Base-by-base conservation (phyloP, 164 flowering plant species). In the Chimonanthus praecox region DNA sequence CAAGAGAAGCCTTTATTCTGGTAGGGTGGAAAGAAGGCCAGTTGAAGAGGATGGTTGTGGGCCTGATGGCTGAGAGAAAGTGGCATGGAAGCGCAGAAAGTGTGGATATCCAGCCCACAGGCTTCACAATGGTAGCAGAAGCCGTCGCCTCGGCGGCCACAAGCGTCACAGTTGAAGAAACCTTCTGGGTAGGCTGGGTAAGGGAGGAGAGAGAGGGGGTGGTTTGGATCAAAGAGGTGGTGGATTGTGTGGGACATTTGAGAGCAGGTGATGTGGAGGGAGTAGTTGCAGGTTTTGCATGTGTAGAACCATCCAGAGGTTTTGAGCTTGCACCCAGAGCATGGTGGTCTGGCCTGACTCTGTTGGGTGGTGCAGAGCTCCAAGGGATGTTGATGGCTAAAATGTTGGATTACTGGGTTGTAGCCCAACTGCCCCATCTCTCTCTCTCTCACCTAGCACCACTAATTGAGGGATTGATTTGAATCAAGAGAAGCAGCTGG, bases 111-210 rank as follows among this genome's bases (percentile, higher is more conserved):
- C 45, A 76, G 62, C 47, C 69, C 68, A 58, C 87, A 84, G 5
- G 54, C 62, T 3, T 64, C 45, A 50, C 88, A 87, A 13, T 80
- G 78, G 76, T 86, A 86, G 18, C 80, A 82, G 77, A 85, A 85
- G 47, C 84, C 87, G 21, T 72, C 70, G 3, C 87, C 83, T 3
- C 71, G 74, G 10, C 72, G 76, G 4, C 81, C 76, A 51, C 89
- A 87, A 0, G 85, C 86, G 65, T 83, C 85, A 61, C 89, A 85
- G 58, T 48, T 50, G 74, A 80, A 85, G 66, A 73, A 16, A 67
- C 88, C 85, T 3, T 74, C 78, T 0, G 82, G 81, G 79, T 83
- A 83, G 4, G 71, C 66, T 6, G 88, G 83, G 44, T 7, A 54
- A 5, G 84, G 78, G 33, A 77, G 74, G 68, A 85, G 82, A 6